Base-by-base conservation (phyloP, 2,329 filamentous ascomycete species). In the Paraphoma chrysanthemicola region DNA sequence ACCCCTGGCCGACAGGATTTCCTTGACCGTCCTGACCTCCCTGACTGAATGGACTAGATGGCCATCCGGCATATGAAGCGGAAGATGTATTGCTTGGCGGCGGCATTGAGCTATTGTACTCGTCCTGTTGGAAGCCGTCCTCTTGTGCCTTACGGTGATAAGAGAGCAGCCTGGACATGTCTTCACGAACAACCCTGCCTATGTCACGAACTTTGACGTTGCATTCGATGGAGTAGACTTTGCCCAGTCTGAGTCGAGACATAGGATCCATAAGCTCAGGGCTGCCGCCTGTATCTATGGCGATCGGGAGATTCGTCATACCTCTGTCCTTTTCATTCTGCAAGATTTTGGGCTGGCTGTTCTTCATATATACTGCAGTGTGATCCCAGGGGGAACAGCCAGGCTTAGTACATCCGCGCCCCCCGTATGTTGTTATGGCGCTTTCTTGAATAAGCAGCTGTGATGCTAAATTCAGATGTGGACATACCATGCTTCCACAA, bases 221-320 rank as follows among this genome's bases (percentile, higher is more conserved):
- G 53, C 77, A 73, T 50, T 80, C 75, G 18, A 81, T 71, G 0
- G 73, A 77, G 58, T 76, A 56, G 11, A 39, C 33, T 36, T 80
- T 80, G 2, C 70, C 74, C 39, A 79, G 79, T 16, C 79, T 75
- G 7, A 81, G 49, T 4, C 78, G 69, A 3, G 78, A 81, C 42
- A 73, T 64, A 0, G 38, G 11, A n/a, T 76, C 52, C n/a, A 81
- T 64, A 7, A 53, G 67, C 18, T 75, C 59, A 5, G 57, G 49
- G 0, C 48, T 17, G 12, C 57, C 60, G 0, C 56, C 52, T 0
- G 72, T 69, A 1, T 60, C 38, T 9, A 82, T 67, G 23, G 64
- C 66, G 8, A 81, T 69, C 0, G 78, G 68, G 2, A 63, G 55
- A 52, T 81, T 81, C 1, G 46, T 60, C 63, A 80, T 66, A 4